Conservation (phyloP, 1,284 basidiomycete genomes). For the Boletus semigastroideus region DNA sequence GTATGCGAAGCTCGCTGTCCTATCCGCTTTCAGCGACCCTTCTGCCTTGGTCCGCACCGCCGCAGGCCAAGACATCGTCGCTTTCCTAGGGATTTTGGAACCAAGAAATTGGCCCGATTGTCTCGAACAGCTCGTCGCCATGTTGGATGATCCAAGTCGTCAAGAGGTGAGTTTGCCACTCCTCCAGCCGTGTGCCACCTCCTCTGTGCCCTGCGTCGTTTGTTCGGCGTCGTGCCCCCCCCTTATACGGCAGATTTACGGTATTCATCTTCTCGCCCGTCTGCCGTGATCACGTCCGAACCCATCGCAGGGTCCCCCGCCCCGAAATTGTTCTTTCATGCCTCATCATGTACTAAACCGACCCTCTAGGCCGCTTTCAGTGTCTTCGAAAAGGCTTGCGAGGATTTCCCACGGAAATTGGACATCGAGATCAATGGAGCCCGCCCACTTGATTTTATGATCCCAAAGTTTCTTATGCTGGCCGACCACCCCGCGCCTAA, state of each 20-base stretch:
- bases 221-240: constrained; percentile 3
- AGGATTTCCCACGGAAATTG: constrained; percentile 95
- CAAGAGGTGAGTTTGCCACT: constrained; percentile 71
- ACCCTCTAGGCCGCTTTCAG: constrained; percentile 83
- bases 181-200: neutral
- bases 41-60: constrained; percentile 89
- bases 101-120: constrained; percentile 93
- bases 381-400: constrained; percentile 93
- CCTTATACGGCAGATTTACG: constrained; percentile 8
- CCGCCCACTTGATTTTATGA: constrained; percentile 89
- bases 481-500: constrained; percentile 82
- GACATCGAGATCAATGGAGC: constrained; percentile 90
- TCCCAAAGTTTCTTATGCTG: constrained; percentile 90
- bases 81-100: constrained; percentile 82
- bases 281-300: constrained; percentile 24
- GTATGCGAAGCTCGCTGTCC: constrained; percentile 83
- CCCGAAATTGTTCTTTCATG: too few species aligned
- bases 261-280: constrained; percentile 1
- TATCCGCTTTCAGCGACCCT: constrained; percentile 78
- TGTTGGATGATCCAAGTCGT: constrained; percentile 73
- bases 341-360: constrained; percentile 20
- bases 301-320: neutral
- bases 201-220: constrained; percentile 9
- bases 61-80: constrained; percentile 87
- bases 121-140: constrained; percentile 76